phyloP scores from a whole-genome alignment of 768 basidiomycete genomes.

The Pleurotus tuber-regium region DNA sequence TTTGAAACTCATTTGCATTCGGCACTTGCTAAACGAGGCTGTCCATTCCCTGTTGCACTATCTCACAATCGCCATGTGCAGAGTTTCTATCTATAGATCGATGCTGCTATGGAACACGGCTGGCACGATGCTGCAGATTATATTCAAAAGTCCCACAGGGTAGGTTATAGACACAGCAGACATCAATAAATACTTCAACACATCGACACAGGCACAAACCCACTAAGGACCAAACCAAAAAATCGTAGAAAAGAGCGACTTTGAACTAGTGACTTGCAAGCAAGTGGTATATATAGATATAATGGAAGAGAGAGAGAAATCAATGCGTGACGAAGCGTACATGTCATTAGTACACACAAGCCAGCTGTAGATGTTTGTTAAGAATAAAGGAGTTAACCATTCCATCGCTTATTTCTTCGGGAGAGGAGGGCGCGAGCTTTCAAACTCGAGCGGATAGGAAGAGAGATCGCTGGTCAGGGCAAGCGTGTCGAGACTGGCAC shows the following conservation, averaged over 20 bases:
- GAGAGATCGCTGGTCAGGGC: constrained; percentile 80
- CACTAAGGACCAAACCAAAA: not conserved
- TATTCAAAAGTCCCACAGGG: constrained; percentile 9
- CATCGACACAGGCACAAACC: not conserved
- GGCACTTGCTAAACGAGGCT: too few species aligned
- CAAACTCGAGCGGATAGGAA: constrained; percentile 80
- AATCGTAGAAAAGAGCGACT: not conserved
- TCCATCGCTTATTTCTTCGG: constrained; percentile 6
- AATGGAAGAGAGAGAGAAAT: not conserved
- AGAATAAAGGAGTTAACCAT: not conserved
- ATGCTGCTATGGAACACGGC: too few species aligned
- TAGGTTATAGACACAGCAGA: constrained; percentile 7
- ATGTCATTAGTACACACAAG: constrained; percentile 5
- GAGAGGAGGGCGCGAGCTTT: constrained; percentile 22
- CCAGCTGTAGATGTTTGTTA: not conserved
- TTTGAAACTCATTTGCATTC: too few species aligned
- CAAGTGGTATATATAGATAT: constrained; percentile 12
- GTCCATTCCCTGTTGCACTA: too few species aligned
- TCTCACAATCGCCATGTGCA: too few species aligned
- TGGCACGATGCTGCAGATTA: too few species aligned
- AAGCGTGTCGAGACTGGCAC: constrained; percentile 83
- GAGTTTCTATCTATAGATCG: too few species aligned
- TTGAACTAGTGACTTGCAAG: constrained; percentile 10
- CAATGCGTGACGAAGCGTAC: constrained; percentile 3
- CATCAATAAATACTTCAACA: constrained; percentile 2